phyloP scores from a whole-genome alignment of 2,329 filamentous ascomycete species.

The Cylindrodendrum hubeiense region DNA sequence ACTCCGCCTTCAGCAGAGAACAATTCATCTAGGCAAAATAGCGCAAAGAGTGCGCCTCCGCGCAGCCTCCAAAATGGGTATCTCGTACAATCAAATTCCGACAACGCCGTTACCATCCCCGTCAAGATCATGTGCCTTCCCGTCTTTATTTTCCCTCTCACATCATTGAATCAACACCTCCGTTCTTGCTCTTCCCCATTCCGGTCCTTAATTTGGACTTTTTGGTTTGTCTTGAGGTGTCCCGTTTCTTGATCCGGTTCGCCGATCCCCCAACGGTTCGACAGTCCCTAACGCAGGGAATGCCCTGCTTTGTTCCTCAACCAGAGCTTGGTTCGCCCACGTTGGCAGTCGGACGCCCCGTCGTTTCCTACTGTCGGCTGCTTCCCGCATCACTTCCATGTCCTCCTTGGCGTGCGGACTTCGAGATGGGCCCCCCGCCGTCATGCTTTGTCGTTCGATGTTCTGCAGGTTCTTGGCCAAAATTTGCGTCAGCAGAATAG shows the following conservation, averaged over 20 bases:
- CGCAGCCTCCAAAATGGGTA: slow-evolving; percentile 15
- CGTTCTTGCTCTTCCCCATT: not conserved
- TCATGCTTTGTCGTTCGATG: slow-evolving; percentile 39
- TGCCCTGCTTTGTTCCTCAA: slow-evolving; percentile 30
- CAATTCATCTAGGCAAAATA: not conserved
- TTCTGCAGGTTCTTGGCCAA: slow-evolving; percentile 49
- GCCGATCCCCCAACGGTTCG: slow-evolving; percentile 9
- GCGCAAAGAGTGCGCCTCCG: not conserved
- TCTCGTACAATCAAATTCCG: slow-evolving; percentile 12
- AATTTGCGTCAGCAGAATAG: slow-evolving; percentile 20
- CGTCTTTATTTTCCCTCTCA: not conserved
- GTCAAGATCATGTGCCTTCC: not conserved
- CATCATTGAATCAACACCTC: not conserved
- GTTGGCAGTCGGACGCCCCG: slow-evolving; percentile 43
- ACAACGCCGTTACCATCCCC: slow-evolving; percentile 12
- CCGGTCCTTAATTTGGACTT: not conserved
- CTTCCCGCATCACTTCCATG: slow-evolving; percentile 49
- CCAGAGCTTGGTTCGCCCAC: slow-evolving; percentile 49
- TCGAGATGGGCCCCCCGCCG: slow-evolving; percentile 19
- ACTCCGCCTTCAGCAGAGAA: not conserved
- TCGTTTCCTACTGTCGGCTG: slow-evolving; percentile 46
- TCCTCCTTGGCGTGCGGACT: slow-evolving; percentile 44
- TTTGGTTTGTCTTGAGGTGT: not conserved
- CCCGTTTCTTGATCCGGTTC: not conserved
- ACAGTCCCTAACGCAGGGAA: slow-evolving; percentile 23